phyloP scores from a whole-genome alignment of 2,329 filamentous ascomycete genomes.

The Alternaria triticina region DNA sequence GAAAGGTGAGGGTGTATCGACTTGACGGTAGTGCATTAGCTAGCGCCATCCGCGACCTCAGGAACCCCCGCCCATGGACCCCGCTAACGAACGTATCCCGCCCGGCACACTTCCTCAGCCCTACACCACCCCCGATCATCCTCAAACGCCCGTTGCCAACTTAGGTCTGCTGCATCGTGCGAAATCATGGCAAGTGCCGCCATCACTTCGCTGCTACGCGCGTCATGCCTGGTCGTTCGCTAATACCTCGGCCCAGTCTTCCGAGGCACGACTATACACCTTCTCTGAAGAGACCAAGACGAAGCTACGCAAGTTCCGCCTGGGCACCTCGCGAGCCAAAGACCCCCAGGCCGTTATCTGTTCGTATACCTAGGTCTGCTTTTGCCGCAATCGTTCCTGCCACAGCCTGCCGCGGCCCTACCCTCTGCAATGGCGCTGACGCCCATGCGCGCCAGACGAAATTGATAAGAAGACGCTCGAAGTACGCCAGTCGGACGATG shows the following conservation, averaged over 20 bases:
- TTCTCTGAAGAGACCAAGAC: constrained; percentile 91
- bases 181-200: constrained; percentile 27
- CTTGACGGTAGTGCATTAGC: constrained; percentile 5
- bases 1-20: constrained; percentile 6
- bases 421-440: constrained; percentile 32
- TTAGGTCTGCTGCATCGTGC: not conserved
- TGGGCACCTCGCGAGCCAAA: constrained; percentile 85
- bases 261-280: constrained; percentile 88
- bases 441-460: constrained; percentile 65
- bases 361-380: constrained; percentile 57
- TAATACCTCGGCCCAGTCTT: constrained; percentile 55
- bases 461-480: constrained; percentile 92
- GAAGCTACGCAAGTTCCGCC: constrained; percentile 90
- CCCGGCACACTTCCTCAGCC: constrained; percentile 24
- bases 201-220: not conserved
- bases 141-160: constrained; percentile 12
- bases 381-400: constrained; percentile 2
- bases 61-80: constrained; percentile 15
- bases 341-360: constrained; percentile 92
- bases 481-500: constrained; percentile 82
- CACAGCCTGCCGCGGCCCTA: not conserved
- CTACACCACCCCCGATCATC: constrained; percentile 16
- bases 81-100: constrained; percentile 10
- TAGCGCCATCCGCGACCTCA: constrained; percentile 19
- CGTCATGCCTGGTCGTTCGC: not conserved